Conservation (phyloP, 495 filamentous ascomycete genomes). For the Penicillium dipodomyicola region DNA sequence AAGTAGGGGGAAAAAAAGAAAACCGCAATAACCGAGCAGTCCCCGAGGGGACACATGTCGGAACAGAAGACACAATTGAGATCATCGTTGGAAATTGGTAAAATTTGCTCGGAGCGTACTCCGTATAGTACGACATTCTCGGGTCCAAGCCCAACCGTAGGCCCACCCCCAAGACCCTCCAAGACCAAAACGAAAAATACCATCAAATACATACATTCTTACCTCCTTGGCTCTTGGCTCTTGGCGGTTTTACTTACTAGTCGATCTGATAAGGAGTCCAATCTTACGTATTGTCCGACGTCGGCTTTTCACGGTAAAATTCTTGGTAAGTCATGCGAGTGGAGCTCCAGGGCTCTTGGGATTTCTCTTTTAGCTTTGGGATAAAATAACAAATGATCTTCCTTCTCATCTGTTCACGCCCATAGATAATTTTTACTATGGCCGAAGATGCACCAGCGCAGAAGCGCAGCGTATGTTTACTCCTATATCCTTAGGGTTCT, state of each 20-base stretch:
- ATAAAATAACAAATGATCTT: background rate
- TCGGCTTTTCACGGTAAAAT: constrained; percentile 2
- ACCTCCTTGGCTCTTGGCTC: constrained; percentile 1
- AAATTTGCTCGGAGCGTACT: background rate
- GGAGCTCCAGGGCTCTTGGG: background rate
- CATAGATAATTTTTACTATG: background rate
- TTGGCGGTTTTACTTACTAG: background rate
- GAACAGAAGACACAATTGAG: background rate
- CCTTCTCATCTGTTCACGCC: background rate
- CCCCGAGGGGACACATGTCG: background rate
- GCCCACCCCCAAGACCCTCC: background rate
- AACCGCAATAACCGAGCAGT: background rate
- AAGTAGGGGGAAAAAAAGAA: too few relatives aligned
- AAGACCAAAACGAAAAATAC: background rate
- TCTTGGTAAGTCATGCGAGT: background rate
- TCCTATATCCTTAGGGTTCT: background rate
- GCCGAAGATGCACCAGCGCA: background rate
- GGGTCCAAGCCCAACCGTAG: too few relatives aligned
- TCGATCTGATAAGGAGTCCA: constrained; percentile 1
- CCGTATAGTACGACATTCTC: background rate
- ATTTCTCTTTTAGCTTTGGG: background rate
- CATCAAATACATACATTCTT: background rate
- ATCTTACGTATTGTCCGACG: constrained; percentile 1
- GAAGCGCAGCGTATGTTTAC: constrained; percentile 6
- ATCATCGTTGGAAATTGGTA: background rate